phyloP scores from a whole-genome alignment of 306 rosid genomes.

The Vigna unguiculata region DNA sequence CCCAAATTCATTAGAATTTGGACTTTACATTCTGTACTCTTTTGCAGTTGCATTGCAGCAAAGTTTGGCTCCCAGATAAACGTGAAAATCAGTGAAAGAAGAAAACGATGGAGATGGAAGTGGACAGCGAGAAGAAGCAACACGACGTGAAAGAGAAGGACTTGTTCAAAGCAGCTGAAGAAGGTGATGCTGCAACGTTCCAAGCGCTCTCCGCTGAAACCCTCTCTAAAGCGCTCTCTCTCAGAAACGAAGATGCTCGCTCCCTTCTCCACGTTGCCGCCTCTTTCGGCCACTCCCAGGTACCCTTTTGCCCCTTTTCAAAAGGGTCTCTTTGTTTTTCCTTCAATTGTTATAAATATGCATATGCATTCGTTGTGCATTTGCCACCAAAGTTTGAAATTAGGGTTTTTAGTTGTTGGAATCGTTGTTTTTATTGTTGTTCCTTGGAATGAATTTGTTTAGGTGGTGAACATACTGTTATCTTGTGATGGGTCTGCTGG shows the following conservation, averaged over 20 bases:
- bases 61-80: not conserved
- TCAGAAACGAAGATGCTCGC: constrained; percentile 82
- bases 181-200: constrained; percentile 66
- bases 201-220: constrained; percentile 49
- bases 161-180: constrained; percentile 82
- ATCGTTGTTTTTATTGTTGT: not conserved
- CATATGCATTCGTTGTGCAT: constrained; percentile 29
- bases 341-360: constrained; percentile 11
- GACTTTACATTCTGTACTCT: not conserved
- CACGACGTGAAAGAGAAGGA: constrained; percentile 50
- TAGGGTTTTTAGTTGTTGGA: constrained; percentile 12
- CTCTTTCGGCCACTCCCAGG: constrained; percentile 77
- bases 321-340: not conserved
- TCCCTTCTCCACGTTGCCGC: constrained; percentile 85
- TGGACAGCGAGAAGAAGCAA: constrained; percentile 49
- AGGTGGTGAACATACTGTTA: constrained; percentile 69
- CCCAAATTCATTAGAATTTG: not conserved
- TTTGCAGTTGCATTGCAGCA: not conserved
- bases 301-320: constrained; percentile 30
- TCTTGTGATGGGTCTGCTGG: constrained; percentile 58
- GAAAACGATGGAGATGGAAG: constrained; percentile 56
- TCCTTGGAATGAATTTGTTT: constrained; percentile 24
- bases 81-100: not conserved
- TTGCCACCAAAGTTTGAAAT: not conserved
- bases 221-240: constrained; percentile 65